Conservation (phyloP, 1,284 basidiomycete species). For the Macrocystidia cucumis region DNA sequence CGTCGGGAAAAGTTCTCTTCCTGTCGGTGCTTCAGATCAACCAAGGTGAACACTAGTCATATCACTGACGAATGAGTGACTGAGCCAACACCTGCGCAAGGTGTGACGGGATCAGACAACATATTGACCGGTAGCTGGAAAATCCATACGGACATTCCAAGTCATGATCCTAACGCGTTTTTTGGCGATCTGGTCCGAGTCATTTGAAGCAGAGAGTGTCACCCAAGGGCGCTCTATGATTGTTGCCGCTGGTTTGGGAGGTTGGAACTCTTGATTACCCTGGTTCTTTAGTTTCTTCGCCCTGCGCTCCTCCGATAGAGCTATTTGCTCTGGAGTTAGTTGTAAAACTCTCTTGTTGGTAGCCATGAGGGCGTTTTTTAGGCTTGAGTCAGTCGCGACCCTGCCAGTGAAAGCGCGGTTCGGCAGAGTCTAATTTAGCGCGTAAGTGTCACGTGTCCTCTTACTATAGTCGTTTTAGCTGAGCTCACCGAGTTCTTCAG, state of each 20-base stretch:
- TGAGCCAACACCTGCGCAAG: slow-evolving; percentile 81
- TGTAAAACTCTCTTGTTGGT: slow-evolving; percentile 11
- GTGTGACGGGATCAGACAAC: too few species aligned
- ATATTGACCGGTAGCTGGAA: too few species aligned
- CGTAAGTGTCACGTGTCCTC: too few species aligned
- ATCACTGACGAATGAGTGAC: slow-evolving; percentile 62
- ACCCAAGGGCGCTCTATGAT: slow-evolving; percentile 52
- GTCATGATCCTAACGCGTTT: slow-evolving; percentile 50
- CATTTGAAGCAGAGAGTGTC: slow-evolving; percentile 16
- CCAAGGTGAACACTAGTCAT: slow-evolving; percentile 3
- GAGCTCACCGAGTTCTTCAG: too few species aligned
- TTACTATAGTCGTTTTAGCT: too few species aligned
- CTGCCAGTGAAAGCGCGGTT: too few species aligned
- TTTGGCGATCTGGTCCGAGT: slow-evolving; percentile 8
- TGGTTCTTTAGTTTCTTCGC: slow-evolving; percentile 33
- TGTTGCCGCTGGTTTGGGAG: slow-evolving; percentile 11
- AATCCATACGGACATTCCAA: slow-evolving; percentile 75
- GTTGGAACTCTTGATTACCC: neutral
- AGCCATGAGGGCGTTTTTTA: too few species aligned
- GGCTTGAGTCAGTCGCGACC: too few species aligned
- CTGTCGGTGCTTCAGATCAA: too few species aligned
- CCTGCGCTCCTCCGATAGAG: slow-evolving; percentile 45
- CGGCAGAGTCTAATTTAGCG: too few species aligned
- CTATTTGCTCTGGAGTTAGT: slow-evolving; percentile 48
- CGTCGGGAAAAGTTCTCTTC: slow-evolving; percentile 79